Evolutionary conservation across 2,329 filamentous ascomycete genomes (phyloP).

Genomic region (Penicillium sp.): DNA sequence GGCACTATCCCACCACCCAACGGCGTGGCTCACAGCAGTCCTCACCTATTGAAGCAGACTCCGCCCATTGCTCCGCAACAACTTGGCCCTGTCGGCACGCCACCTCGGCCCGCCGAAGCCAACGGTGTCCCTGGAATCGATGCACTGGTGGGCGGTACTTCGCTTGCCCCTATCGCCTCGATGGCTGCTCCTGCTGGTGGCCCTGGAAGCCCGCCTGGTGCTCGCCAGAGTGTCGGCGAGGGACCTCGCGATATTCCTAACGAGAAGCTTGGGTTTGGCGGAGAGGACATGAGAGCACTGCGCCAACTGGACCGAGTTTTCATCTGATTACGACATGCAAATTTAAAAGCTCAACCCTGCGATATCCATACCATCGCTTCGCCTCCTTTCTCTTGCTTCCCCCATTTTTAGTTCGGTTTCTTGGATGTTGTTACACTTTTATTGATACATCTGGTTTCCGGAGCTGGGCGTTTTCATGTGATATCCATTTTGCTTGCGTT

Average conservation of each 20-base stretch:
- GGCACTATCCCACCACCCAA: slow-evolving; percentile 28
- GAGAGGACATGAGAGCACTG: slow-evolving; percentile 68
- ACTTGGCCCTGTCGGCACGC: slow-evolving; percentile 21
- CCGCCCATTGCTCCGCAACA: slow-evolving; percentile 21
- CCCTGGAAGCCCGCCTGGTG: slow-evolving; percentile 19
- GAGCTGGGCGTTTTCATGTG: slow-evolving; percentile 17
- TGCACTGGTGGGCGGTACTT: slow-evolving; percentile 48
- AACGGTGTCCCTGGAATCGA: slow-evolving; percentile 60
- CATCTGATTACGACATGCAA: slow-evolving; percentile 31
- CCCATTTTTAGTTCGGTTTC: background rate
- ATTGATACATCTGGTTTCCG: background rate
- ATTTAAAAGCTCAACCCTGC: background rate
- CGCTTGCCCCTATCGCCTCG: slow-evolving; percentile 31
- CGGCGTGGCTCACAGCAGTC: slow-evolving; percentile 32
- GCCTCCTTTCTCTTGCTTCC: background rate
- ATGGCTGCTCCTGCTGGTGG: slow-evolving; percentile 29
- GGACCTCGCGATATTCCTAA: slow-evolving; percentile 60
- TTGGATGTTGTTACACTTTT: background rate
- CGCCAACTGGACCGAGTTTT: slow-evolving; percentile 66
- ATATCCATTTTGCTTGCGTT: slow-evolving; percentile 25
- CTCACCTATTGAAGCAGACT: slow-evolving; percentile 32
- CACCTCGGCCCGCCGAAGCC: slow-evolving; percentile 34
- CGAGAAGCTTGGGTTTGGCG: slow-evolving; percentile 60
- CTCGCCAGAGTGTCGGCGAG: slow-evolving; percentile 28
- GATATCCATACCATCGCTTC: background rate